Evolutionary conservation across 2,329 filamentous ascomycete species (phyloP).

Genomic region (Penicillium sp.): DNA sequence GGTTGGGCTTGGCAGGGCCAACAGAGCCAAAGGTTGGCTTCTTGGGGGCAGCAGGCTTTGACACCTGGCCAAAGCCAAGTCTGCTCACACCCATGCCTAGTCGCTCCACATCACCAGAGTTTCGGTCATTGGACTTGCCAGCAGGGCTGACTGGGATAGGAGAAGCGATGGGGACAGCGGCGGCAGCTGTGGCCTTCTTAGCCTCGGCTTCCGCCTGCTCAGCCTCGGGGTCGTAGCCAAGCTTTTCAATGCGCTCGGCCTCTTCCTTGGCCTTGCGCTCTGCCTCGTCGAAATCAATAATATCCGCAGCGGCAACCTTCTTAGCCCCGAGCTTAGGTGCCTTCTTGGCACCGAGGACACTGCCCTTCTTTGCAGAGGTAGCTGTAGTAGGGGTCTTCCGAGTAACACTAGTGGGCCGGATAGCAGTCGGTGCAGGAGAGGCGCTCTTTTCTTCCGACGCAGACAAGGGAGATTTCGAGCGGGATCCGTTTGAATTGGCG

Average conservation of each 20-base stretch:
- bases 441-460: constrained; percentile 53
- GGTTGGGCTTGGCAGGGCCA: constrained; percentile 65
- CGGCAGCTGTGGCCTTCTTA: constrained; percentile 23
- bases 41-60: constrained; percentile 63
- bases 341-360: constrained; percentile 84
- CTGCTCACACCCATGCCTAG: constrained; percentile 84
- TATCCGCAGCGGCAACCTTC: constrained; percentile 71
- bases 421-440: constrained; percentile 59
- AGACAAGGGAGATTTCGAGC: constrained; percentile 78
- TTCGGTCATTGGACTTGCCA: constrained; percentile 53
- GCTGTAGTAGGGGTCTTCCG: constrained; percentile 66
- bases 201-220: constrained; percentile 57
- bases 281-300: constrained; percentile 94
- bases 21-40: constrained; percentile 87
- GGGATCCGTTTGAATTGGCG: constrained; percentile 65
- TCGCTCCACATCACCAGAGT: constrained; percentile 76
- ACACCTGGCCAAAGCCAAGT: constrained; percentile 80
- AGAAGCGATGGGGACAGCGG: constrained; percentile 63
- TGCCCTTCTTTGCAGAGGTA: constrained; percentile 71
- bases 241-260: constrained; percentile 88
- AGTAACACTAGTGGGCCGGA: constrained; percentile 74
- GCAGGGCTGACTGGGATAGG: constrained; percentile 72
- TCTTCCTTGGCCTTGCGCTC: constrained; percentile 98
- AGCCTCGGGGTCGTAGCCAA: constrained; percentile 92
- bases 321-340: constrained; percentile 82